These are phyloP conservation scores for Nemania abortiva DNA, from an alignment of 2,329 filamentous ascomycete species.

Conservation along the genomic window DNA sequence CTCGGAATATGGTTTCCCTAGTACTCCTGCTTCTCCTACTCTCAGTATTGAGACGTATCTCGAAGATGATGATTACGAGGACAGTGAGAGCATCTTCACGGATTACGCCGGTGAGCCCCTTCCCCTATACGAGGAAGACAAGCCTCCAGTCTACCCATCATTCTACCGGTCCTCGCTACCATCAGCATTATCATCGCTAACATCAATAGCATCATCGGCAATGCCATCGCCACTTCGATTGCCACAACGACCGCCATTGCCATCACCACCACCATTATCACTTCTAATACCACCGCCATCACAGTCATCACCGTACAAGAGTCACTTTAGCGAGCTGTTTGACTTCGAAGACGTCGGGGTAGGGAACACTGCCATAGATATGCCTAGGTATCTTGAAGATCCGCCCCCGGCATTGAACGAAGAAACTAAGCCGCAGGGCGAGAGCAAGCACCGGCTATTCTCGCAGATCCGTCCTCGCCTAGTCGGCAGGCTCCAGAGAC, in stretches of 20 bases:
- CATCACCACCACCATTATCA: no score
- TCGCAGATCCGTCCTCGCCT: neutral
- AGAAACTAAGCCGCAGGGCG: neutral
- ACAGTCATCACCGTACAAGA: neutral
- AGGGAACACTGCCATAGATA: neutral
- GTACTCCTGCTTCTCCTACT: no score
- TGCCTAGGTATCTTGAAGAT: neutral
- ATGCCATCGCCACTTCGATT: no score
- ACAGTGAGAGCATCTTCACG: neutral
- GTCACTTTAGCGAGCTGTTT: neutral
- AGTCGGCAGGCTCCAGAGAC: neutral
- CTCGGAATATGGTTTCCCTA: no score
- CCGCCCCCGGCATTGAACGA: neutral
- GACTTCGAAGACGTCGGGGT: neutral
- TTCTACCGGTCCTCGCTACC: no score
- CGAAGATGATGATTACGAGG: neutral
- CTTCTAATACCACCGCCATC: no score
- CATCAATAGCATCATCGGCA: no score
- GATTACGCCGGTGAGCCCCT: constrained; percentile 3
- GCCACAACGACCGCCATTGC: no score
- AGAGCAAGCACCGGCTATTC: neutral
- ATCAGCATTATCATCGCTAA: no score
- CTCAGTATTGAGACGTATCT: no score
- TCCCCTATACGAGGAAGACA: neutral
- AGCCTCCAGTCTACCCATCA: neutral